Conservation (phyloP, 2,329 filamentous ascomycete genomes). For the Scedosporium boydii region DNA sequence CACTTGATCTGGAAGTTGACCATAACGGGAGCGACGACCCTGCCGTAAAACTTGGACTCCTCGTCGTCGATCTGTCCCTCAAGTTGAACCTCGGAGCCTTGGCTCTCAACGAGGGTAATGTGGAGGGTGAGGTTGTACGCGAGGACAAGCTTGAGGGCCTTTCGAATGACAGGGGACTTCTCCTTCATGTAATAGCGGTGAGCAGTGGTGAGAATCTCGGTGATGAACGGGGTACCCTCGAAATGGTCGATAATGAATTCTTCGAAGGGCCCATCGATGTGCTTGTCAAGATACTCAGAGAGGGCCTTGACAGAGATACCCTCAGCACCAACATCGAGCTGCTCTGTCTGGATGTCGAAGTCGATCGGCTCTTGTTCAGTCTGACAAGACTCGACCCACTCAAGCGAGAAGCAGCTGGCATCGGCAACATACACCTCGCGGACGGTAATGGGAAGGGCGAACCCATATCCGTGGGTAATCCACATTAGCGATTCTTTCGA, state of each 20-base stretch:
- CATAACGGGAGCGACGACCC: slow-evolving; percentile 91
- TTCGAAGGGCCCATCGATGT: slow-evolving; percentile 87
- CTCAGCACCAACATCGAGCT: slow-evolving; percentile 79
- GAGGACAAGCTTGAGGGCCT: slow-evolving; percentile 87
- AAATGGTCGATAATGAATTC: slow-evolving; percentile 94
- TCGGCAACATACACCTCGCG: slow-evolving; percentile 89
- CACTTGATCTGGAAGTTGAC: slow-evolving; percentile 99
- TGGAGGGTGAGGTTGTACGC: slow-evolving; percentile 94
- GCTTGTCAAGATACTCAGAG: slow-evolving; percentile 88
- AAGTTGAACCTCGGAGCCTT: slow-evolving; percentile 68
- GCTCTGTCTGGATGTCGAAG: slow-evolving; percentile 81
- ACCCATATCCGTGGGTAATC: slow-evolving; percentile 94
- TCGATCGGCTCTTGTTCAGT: slow-evolving; percentile 60
- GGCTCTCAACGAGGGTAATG: slow-evolving; percentile 87
- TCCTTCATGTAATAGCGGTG: slow-evolving; percentile 89
- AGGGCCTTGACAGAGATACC: slow-evolving; percentile 73
- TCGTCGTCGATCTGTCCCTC: slow-evolving; percentile 79
- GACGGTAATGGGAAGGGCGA: slow-evolving; percentile 84
- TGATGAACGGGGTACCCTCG: slow-evolving; percentile 88
- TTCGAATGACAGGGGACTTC: slow-evolving; percentile 81
- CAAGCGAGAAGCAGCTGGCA: slow-evolving; percentile 83
- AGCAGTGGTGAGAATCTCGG: slow-evolving; percentile 90
- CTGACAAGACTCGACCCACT: slow-evolving; percentile 81
- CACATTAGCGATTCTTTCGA: slow-evolving; percentile 65
- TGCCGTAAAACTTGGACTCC: slow-evolving; percentile 78